Percentiles rank a stretch among this genome's conserved stretches.
Evolutionary conservation across 139 green algal genomes (phyloP).

Genomic region (Chlorella sp.): DNA sequence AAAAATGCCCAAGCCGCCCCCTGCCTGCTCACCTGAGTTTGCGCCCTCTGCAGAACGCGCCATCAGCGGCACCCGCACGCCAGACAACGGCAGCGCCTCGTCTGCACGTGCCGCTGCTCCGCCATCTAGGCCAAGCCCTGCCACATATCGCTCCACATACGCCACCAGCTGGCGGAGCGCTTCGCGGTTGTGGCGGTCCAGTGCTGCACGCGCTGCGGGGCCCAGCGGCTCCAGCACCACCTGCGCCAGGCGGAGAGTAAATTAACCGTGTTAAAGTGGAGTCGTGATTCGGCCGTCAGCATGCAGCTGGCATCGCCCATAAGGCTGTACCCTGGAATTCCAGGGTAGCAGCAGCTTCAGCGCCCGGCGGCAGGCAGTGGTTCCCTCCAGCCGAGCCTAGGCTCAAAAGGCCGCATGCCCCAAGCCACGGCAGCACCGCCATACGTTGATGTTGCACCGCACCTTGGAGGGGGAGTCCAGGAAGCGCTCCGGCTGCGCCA

Average conservation of each 20-base stretch:
- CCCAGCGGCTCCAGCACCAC: constrained; percentile 34
- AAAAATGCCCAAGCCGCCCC: too few relatives aligned
- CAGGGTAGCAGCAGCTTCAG: neutral
- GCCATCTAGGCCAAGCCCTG: neutral
- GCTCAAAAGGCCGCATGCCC: too few relatives aligned
- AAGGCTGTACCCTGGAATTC: too few relatives aligned
- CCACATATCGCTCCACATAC: constrained; percentile 25
- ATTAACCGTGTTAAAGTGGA: too few relatives aligned
- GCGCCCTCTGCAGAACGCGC: neutral
- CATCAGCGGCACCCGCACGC: neutral
- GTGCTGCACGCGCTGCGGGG: neutral
- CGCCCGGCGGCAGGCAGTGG: neutral
- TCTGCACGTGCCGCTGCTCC: neutral
- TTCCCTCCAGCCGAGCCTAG: neutral
- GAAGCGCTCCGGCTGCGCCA: constrained; percentile 1
- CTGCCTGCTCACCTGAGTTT: too few relatives aligned
- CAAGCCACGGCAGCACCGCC: too few relatives aligned
- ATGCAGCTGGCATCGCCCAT: too few relatives aligned
- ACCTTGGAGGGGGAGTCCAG: neutral
- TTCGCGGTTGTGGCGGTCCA: constrained; percentile 30
- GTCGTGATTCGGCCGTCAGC: too few relatives aligned
- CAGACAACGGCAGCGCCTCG: constrained; percentile 22
- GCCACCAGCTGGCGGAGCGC: constrained; percentile 17
- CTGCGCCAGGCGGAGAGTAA: neutral
- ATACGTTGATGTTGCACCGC: too few relatives aligned